Evolutionary conservation across 2,329 filamentous ascomycete genomes (phyloP), one percentile per base, ranked within the genome.

Genomic region (Cytospora mali): DNA sequence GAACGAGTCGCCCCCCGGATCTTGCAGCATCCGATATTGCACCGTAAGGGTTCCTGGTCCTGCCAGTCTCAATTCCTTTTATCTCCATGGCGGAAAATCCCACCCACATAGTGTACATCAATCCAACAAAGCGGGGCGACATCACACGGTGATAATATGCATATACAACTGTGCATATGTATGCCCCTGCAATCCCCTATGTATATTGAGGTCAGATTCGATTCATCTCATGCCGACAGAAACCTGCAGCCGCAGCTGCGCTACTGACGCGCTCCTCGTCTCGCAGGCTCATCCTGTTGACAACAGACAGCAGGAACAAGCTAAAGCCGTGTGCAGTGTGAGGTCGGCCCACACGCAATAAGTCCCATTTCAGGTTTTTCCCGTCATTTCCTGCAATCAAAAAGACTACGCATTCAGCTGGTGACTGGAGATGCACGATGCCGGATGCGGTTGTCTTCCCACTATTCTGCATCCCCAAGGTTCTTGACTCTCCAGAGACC

Each of bases 321-420:
- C 42, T 46, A 23, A 46, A 10, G n/a, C n/a, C n/a, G n/a, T 46
- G 42, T 46, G n/a, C 42, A 46, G 42, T 13, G 42, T 46, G 58
- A 60, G 50, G 14, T 60, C n/a, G n/a, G n/a, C n/a, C 50, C 58
- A 51, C 58, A 60, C 23, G 25, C 28, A 39, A 51, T 35, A 54
- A 54, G 58, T 60, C 16, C 58, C 50, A 28, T 60, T 52, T 50
- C 55, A 54, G 48, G 55, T 53, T 58, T 62, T 56, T 23, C 31
- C 52, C 28, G 48, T 53, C 53, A 39, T 54, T 13, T 23, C 61
- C 48, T 62, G 63, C 63, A 65, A 58, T 55, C 61, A 55, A 61
- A 61, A 61, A 57, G 58, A 60, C 63, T 65, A 63, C 55, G 50
- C 60, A 59, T 60, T 65, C 63, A 65, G 63, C 63, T 65, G 60